These are phyloP conservation scores for Haplosporangium gracile DNA, from an alignment of 192 early-diverging fungal species.

Conservation along the genomic window DNA sequence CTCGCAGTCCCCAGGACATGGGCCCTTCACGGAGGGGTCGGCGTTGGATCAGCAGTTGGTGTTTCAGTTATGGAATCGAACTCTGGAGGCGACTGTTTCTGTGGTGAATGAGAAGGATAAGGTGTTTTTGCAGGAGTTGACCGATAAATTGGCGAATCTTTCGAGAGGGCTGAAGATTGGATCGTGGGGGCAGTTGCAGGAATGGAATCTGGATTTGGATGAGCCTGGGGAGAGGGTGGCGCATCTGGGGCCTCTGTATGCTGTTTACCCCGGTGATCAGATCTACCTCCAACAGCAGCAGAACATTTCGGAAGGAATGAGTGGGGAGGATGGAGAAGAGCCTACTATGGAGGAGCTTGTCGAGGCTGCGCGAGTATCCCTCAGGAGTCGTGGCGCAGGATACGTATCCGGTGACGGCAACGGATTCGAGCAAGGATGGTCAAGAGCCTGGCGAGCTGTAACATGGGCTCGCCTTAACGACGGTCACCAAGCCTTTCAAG, in stretches of 20 bases:
- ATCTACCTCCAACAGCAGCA: not conserved
- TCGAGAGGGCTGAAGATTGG: conserved; percentile 23
- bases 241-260: conserved; percentile 21
- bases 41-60: conserved; percentile 29
- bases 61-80: conserved; percentile 19
- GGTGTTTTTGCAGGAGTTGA: conserved; percentile 21
- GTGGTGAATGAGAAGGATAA: conserved; percentile 16
- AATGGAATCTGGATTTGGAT: conserved; percentile 35
- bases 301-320: not conserved
- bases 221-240: conserved; percentile 2
- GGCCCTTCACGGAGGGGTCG: conserved; percentile 16
- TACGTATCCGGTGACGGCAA: not conserved
- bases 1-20: conserved; percentile 17
- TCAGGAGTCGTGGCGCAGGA: not conserved
- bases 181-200: conserved; percentile 29
- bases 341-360: not conserved
- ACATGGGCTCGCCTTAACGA: conserved; percentile 8
- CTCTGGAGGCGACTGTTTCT: conserved; percentile 2
- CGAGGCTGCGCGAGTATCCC: not conserved
- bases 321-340: too few relatives aligned
- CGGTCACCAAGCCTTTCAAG: not conserved
- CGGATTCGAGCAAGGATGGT: not conserved
- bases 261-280: conserved; percentile 26
- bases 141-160: not conserved
- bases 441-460: conserved; percentile 15